Base-by-base conservation (phyloP, 352 stramenopile genomes). In the Globisporangium uncinulatum region DNA sequence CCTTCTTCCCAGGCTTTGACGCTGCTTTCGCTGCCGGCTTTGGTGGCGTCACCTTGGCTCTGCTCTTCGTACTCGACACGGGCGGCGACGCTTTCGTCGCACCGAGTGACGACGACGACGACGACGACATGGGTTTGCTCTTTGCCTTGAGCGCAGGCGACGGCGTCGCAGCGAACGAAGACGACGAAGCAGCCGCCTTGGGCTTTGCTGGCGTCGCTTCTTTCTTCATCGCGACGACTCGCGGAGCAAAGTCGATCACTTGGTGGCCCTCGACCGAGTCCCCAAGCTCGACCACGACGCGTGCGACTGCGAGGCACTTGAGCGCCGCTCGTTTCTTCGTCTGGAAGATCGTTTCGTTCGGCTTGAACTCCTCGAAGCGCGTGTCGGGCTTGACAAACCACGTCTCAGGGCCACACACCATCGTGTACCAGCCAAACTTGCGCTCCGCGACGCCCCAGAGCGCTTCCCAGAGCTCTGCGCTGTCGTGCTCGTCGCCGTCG, bases 271-370 rank as follows among this genome's bases (percentile, higher is more conserved):
- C 74, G 11, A 74, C 62, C n/a, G 81, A 91, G 55, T 92, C 82
- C 10, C 82, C 79, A 13, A 92, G 73, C 32, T 75, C 64, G 41
- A 92, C 76, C 13, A 64, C 63, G 32, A 84, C 69, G 10, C 81
- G 65, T 45, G 83, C 69, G 8, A 68, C 43, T 13, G 72, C 67
- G 54, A 92, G 56, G 57, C 74, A 86, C 61, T 88, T 80, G 52
- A 88, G 61, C 20, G 89, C 76, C 7, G 82, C 79, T 31, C 68
- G 71, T 62, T 88, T 87, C 66, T 89, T 88, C 50, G 54, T 81
- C 69, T 89, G 79, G 71, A 92, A 92, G 51, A 92, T 86, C 9
- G 82, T 92, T 47, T 87, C 79, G 56, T 92, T 92, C 14, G 82
- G 82, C 53, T 67, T 62, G 50, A 92, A 88, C 36, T 81, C 67